phyloP scores from a whole-genome alignment of 2,329 filamentous ascomycete species.

The Colletotrichum sidae region DNA sequence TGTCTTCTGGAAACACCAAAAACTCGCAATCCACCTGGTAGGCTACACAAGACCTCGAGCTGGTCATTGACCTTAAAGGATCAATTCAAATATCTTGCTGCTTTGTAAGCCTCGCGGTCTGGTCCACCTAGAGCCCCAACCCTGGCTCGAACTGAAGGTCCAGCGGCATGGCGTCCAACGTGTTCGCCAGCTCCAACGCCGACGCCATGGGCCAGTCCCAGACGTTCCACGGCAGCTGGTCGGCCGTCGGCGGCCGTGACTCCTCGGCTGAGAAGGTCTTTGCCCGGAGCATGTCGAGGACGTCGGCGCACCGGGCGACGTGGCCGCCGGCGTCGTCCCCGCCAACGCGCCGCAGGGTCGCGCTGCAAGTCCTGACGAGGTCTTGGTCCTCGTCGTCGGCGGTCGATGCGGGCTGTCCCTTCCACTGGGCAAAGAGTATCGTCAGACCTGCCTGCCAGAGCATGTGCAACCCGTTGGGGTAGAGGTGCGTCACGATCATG shows the following conservation, averaged over 20 bases:
- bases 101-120: no score
- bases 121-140: background rate
- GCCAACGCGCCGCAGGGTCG: conserved; percentile 31
- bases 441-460: conserved; percentile 43
- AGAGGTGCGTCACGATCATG: conserved; percentile 36
- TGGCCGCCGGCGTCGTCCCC: conserved; percentile 31
- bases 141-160: conserved; percentile 35
- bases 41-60: background rate
- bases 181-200: conserved; percentile 42
- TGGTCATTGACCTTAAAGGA: background rate
- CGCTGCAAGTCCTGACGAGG: conserved; percentile 36
- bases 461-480: conserved; percentile 43
- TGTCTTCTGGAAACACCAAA: no score
- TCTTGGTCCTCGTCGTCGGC: conserved; percentile 34
- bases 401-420: conserved; percentile 31
- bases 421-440: conserved; percentile 41
- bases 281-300: conserved; percentile 37
- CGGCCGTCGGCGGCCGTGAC: conserved; percentile 16
- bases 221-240: conserved; percentile 42
- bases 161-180: conserved; percentile 40
- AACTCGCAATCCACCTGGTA: background rate
- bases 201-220: conserved; percentile 45
- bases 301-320: conserved; percentile 40
- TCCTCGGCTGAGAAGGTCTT: conserved; percentile 39
- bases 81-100: no score